These are phyloP conservation scores for Adansonia grandidieri DNA, from an alignment of 441 rosid species.

Conservation along the genomic window DNA sequence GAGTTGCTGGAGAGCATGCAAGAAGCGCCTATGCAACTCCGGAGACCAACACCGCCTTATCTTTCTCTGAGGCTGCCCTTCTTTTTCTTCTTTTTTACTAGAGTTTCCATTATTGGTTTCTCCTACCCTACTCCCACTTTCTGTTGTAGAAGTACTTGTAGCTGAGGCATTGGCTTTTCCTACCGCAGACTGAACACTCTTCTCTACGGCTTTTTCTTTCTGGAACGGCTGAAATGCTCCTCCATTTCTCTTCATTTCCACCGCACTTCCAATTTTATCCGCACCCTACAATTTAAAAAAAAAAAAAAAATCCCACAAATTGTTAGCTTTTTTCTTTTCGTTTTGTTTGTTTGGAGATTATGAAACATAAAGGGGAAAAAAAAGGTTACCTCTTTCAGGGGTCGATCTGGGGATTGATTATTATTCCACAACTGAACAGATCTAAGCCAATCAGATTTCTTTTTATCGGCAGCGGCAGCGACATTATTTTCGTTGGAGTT, in stretches of 20 bases:
- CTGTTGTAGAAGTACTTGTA: constrained; percentile 44
- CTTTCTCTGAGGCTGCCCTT: constrained; percentile 48
- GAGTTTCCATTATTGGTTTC: constrained; percentile 37
- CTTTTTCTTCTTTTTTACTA: constrained; percentile 41
- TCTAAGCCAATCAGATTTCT: constrained; percentile 94
- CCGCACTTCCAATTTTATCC: constrained; percentile 49
- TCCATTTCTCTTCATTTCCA: constrained; percentile 69
- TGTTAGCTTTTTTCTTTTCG: background rate
- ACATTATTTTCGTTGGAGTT: constrained; percentile 27
- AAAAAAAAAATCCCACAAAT: background rate
- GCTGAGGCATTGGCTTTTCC: constrained; percentile 40
- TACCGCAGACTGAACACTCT: constrained; percentile 29
- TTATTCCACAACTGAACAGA: constrained; percentile 89
- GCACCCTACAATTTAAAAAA: constrained; percentile 43
- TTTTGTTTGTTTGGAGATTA: background rate
- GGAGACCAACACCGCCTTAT: constrained; percentile 88
- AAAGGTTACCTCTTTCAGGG: constrained; percentile 42
- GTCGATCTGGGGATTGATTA: constrained; percentile 60
- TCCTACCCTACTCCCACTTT: constrained; percentile 25
- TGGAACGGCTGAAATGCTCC: constrained; percentile 78
- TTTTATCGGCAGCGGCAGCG: constrained; percentile 38
- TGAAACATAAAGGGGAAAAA: background rate
- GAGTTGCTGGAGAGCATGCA: constrained; percentile 78
- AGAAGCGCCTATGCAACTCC: constrained; percentile 77
- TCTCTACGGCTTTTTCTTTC: constrained; percentile 46